Conservation (phyloP, 2,329 filamentous ascomycete genomes). For the Neoscytalidium dimidiatum region DNA sequence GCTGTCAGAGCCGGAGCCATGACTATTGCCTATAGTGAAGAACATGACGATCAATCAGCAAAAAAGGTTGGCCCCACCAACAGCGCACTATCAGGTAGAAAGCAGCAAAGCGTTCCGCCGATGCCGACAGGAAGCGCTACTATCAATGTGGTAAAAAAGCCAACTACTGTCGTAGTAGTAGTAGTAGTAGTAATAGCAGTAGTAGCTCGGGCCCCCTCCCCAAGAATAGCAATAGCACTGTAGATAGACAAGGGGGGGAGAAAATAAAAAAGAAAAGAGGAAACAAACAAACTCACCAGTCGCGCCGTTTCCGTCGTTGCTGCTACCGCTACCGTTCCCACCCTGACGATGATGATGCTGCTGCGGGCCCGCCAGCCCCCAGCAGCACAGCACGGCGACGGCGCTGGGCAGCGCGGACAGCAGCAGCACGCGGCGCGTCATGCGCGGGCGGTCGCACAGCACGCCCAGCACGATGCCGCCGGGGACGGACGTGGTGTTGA, state of each 20-base stretch:
- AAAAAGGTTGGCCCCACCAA: no score
- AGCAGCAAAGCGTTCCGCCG: no score
- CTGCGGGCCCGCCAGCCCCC: neutral
- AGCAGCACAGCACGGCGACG: conserved; percentile 34
- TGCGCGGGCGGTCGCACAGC: conserved; percentile 41
- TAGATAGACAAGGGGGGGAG: no score
- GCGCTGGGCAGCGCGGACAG: conserved; percentile 37
- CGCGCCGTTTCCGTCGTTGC: neutral
- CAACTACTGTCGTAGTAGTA: no score
- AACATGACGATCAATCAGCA: neutral
- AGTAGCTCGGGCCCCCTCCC: no score
- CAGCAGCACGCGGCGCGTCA: conserved; percentile 40
- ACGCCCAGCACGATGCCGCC: conserved; percentile 42
- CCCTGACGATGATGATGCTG: neutral
- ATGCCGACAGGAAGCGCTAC: no score
- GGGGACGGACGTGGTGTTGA: conserved; percentile 41
- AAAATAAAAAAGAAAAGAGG: neutral
- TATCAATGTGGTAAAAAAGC: no score
- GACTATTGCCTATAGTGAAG: neutral
- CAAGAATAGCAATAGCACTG: no score
- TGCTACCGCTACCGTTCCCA: neutral
- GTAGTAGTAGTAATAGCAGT: neutral
- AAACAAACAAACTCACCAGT: neutral
- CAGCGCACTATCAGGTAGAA: no score
- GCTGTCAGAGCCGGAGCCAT: neutral